Conservation (phyloP, 345 rosid species). For the Dipteronia sinensis region DNA sequence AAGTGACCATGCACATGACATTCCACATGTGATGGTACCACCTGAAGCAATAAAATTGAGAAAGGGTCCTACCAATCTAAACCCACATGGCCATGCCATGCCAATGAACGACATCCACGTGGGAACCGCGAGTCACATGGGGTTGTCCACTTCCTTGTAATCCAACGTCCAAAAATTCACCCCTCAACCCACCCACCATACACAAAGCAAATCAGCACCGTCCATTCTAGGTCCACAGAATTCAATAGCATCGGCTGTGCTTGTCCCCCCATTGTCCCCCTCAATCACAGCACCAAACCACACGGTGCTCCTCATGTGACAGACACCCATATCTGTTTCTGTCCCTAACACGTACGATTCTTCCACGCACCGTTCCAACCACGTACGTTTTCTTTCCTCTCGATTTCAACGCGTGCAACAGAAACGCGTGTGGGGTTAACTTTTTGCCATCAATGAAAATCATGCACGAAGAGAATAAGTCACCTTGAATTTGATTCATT, state of each 20-base stretch:
- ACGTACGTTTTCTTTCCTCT: too few species aligned
- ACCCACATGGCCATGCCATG: slow-evolving; percentile 29
- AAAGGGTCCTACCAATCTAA: slow-evolving; percentile 20
- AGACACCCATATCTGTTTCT: slow-evolving; percentile 38
- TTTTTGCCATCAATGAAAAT: slow-evolving; percentile 17
- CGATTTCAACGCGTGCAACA: slow-evolving; percentile 18
- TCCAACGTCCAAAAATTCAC: slow-evolving; percentile 33
- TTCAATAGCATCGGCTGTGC: slow-evolving; percentile 33
- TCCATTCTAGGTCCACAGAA: slow-evolving; percentile 34
- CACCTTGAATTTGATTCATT: background rate
- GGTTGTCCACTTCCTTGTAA: slow-evolving; percentile 20
- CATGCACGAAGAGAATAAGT: slow-evolving; percentile 36
- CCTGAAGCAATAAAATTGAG: background rate
- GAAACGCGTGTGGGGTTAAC: slow-evolving; percentile 20
- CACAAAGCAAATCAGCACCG: slow-evolving; percentile 27
- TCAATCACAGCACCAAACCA: slow-evolving; percentile 26
- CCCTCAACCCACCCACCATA: background rate
- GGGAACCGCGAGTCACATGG: slow-evolving; percentile 42
- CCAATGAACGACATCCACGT: slow-evolving; percentile 35
- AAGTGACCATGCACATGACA: slow-evolving; percentile 18
- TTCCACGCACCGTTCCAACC: slow-evolving; percentile 27
- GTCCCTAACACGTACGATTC: slow-evolving; percentile 12
- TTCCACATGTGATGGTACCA: slow-evolving; percentile 24
- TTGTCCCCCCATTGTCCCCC: slow-evolving; percentile 57
- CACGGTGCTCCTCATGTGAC: slow-evolving; percentile 39